Evolutionary conservation across 1,284 basidiomycete species (phyloP).

Genomic region (Apiotrichum montevideense): DNA sequence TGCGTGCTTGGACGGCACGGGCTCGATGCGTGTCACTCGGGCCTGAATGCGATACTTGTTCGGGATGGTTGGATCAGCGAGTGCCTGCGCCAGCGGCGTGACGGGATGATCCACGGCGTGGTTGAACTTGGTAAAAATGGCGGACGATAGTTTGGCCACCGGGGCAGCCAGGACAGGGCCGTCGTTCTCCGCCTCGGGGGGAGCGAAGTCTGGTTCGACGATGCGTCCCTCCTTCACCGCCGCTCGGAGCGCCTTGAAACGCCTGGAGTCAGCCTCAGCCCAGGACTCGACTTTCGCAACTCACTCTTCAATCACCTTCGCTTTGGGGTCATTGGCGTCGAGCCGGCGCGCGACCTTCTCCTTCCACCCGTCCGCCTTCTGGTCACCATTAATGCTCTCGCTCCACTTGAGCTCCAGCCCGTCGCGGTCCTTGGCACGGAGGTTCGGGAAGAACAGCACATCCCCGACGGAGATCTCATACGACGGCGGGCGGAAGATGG

Average conservation of each 20-base stretch:
- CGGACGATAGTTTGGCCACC: background rate
- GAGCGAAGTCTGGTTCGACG: no score
- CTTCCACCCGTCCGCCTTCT: slow-evolving; percentile 18
- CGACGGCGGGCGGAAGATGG: background rate
- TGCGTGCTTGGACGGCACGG: background rate
- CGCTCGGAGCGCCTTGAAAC: slow-evolving; percentile 2
- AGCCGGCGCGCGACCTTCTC: slow-evolving; percentile 5
- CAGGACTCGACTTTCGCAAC: slow-evolving; percentile 2
- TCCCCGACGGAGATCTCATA: background rate
- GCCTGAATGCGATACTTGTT: slow-evolving; percentile 32
- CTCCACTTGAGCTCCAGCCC: slow-evolving; percentile 32
- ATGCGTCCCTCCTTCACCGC: no score
- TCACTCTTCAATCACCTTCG: slow-evolving; percentile 26
- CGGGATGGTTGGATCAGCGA: slow-evolving; percentile 20
- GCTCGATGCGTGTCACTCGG: slow-evolving; percentile 15
- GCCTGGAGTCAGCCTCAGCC: slow-evolving; percentile 11
- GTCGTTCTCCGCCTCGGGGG: no score
- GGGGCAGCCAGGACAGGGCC: background rate
- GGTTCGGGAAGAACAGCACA: slow-evolving; percentile 17
- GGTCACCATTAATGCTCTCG: slow-evolving; percentile 23
- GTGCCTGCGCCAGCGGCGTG: slow-evolving; percentile 19
- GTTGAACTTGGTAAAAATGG: slow-evolving; percentile 3
- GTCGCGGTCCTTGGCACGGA: slow-evolving; percentile 19
- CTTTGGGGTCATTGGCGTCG: slow-evolving; percentile 14
- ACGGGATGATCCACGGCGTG: slow-evolving; percentile 21